Evolutionary conservation across 75 land plant genomes (phyloP), one percentile per base, ranked within the genome.

Genomic region (Sequoiadendron giganteum): DNA sequence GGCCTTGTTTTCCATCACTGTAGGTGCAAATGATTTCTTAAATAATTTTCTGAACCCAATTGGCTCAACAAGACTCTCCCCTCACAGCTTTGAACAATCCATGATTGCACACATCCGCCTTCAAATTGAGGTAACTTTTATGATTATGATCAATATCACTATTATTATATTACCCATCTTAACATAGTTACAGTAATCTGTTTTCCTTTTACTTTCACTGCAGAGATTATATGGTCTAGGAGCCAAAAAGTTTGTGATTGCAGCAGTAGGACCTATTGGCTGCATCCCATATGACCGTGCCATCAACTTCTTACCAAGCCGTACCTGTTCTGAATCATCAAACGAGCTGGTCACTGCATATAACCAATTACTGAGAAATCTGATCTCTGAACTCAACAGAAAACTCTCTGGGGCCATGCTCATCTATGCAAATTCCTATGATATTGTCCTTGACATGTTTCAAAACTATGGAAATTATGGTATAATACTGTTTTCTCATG

Each of bases 11-110:
- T 95, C 99, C 11, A 77, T 98, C 78, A 95, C 95, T 16, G 83
- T 95, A 11, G 99, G 99, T 55, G 82, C 99, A 39, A 98, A 98
- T 86, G 99, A 98, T 80, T 96, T 93, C 89, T 95, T 98, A 70
- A 97, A 97, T 91, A 98, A 98, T 85, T 98, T 97, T 86, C 91
- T 95, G 15, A 90, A 92, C 13, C 96, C 99, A 0, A 91, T 94
- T 5, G 82, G 95, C 77, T 90, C 93, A 65, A 61, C 89, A 3
- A 61, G 87, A 5, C 83, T 89, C 48, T 86, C 91, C 25, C 95
- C 97, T 8, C 91, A 92, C 38, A 84, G 89, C 32, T 97, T 95
- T 88, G 90, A 94, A 6, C 90, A 86, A 85, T 81, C 79, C 52
- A 76, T 98, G 86, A 93, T 98, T 91, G 87, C 54, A 86, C 91